These are phyloP conservation scores for Penium margaritaceum DNA, from an alignment of 139 green algal species.

Conservation along the genomic window DNA sequence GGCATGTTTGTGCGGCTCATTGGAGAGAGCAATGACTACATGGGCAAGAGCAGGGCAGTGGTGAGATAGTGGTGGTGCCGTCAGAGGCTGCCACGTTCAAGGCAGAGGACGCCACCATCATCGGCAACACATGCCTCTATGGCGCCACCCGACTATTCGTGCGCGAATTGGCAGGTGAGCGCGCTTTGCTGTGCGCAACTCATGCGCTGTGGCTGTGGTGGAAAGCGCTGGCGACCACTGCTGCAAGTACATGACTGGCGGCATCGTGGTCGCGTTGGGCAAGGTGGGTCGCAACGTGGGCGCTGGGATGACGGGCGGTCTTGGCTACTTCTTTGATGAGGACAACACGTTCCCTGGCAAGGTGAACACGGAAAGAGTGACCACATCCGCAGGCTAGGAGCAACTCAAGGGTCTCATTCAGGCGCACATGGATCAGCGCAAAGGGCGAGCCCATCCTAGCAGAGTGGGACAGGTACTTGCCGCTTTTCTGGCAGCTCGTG, in stretches of 20 bases:
- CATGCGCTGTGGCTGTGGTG: constrained; percentile 80
- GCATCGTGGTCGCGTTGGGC: constrained; percentile 62
- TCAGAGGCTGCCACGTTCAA: constrained; percentile 59
- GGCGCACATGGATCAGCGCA: constrained; percentile 61
- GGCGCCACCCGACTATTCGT: constrained; percentile 90
- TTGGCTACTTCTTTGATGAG: constrained; percentile 95
- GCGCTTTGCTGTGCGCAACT: constrained; percentile 89
- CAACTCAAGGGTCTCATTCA: constrained; percentile 78
- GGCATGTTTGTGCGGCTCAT: constrained; percentile 63
- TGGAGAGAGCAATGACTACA: constrained; percentile 98
- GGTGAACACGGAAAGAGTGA: constrained; percentile 74
- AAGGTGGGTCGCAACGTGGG: constrained; percentile 85
- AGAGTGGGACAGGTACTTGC: constrained; percentile 66
- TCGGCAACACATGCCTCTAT: constrained; percentile 98
- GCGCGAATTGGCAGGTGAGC: constrained; percentile 75
- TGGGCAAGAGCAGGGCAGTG: constrained; percentile 95
- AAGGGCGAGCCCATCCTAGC: constrained; percentile 68
- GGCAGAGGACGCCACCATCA: constrained; percentile 64
- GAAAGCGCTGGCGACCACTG: constrained; percentile 95
- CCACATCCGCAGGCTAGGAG: constrained; percentile 67
- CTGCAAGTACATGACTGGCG: constrained; percentile 98
- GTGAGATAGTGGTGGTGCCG: constrained; percentile 80
- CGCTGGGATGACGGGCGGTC: constrained; percentile 93
- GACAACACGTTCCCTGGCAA: constrained; percentile 80
- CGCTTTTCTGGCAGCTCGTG: constrained; percentile 95